Evolutionary conservation across 2,329 filamentous ascomycete species (phyloP).

Genomic region (Apiospora pterosperma): DNA sequence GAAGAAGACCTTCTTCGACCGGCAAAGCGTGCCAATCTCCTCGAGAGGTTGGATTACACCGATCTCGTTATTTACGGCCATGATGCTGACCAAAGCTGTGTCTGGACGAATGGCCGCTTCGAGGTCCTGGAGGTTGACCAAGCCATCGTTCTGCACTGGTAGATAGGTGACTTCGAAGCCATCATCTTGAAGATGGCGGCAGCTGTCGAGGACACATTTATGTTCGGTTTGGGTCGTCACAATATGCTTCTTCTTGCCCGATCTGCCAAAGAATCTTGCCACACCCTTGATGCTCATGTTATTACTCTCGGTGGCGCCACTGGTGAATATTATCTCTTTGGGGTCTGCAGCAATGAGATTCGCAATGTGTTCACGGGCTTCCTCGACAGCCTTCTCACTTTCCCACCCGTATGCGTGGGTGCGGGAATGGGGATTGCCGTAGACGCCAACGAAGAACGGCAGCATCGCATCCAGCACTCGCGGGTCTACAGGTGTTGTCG

Average conservation of each 20-base stretch:
- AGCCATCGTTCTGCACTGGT: conserved; percentile 81
- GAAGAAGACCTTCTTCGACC: conserved; percentile 93
- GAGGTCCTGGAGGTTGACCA: conserved; percentile 79
- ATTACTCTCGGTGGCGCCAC: conserved; percentile 96
- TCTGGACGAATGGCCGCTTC: conserved; percentile 88
- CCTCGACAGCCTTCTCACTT: conserved; percentile 88
- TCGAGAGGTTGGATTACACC: conserved; percentile 96
- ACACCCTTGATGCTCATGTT: conserved; percentile 99
- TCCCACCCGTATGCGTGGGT: conserved; percentile 99
- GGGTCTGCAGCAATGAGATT: conserved; percentile 87
- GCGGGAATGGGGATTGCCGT: conserved; percentile 94
- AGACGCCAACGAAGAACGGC: conserved; percentile 87
- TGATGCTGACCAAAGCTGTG: conserved; percentile 90
- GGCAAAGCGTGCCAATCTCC: conserved; percentile 89
- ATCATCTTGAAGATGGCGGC: conserved; percentile 92
- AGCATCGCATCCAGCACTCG: conserved; percentile 96
- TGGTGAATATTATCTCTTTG: conserved; percentile 99
- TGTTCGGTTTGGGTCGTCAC: conserved; percentile 97
- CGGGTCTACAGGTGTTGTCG: conserved; percentile 92
- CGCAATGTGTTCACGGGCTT: conserved; percentile 80
- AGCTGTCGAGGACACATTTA: conserved; percentile 98
- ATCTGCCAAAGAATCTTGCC: conserved; percentile 87
- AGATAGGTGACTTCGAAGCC: conserved; percentile 97
- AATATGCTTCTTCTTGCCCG: conserved; percentile 97
- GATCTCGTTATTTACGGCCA: conserved; percentile 99